Evolutionary conservation across 1,284 basidiomycete species (phyloP).

Genomic region (Coniophora puteana): DNA sequence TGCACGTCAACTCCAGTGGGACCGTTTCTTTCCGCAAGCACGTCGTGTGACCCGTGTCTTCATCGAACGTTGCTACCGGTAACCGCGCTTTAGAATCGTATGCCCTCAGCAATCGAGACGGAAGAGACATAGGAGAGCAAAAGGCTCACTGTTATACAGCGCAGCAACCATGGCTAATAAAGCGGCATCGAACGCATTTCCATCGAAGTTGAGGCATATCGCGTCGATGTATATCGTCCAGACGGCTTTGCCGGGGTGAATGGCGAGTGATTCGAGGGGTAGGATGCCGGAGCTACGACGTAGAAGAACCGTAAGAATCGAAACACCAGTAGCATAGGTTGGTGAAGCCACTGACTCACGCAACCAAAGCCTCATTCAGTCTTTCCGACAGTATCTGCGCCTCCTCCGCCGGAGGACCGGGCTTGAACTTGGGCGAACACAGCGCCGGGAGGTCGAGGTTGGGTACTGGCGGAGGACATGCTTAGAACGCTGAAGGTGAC

Average conservation of each 20-base stretch:
- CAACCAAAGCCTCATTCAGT: conserved; percentile 71
- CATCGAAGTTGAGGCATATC: conserved; percentile 95
- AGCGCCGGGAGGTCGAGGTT: conserved; percentile 92
- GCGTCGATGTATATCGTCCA: conserved; percentile 95
- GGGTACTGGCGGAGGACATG: conserved; percentile 47
- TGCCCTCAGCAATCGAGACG: background rate
- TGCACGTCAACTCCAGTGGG: conserved; percentile 45
- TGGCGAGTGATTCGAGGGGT: conserved; percentile 69
- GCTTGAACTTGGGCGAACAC: conserved; percentile 90
- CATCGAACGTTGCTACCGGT: conserved; percentile 72
- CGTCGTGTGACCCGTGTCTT: conserved; percentile 60
- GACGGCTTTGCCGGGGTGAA: conserved; percentile 74
- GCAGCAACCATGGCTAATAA: conserved; percentile 87
- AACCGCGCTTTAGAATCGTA: conserved; percentile 55
- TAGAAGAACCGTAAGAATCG: conserved; percentile 2
- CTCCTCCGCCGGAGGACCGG: conserved; percentile 90
- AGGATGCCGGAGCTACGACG: conserved; percentile 64
- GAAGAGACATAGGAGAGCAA: background rate
- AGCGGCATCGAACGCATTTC: conserved; percentile 90
- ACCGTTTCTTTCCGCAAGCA: conserved; percentile 56
- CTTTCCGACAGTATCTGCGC: conserved; percentile 86
- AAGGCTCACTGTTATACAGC: conserved; percentile 76
- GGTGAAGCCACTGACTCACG: conserved; percentile 59
- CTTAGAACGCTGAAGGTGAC: too few species aligned
- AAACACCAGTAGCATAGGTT: conserved; percentile 2